A percentile compares a stretch with the other conserved stretches of the same genome.
Conservation (phyloP, 164 flowering plant genomes). For the Sedum album region DNA sequence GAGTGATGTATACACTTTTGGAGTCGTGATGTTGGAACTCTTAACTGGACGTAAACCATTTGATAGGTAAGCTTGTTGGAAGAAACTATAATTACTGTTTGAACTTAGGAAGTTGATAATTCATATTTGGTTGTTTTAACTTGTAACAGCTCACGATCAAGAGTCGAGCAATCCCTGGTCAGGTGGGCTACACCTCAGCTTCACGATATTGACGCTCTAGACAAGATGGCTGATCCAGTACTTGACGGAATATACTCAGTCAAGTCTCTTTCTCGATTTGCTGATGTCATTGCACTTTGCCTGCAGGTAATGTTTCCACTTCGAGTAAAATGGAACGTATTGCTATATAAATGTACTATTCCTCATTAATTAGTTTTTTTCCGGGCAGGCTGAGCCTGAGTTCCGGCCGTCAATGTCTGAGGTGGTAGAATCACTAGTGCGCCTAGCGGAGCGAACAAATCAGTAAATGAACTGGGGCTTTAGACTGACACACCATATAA, state of each 20-base stretch:
- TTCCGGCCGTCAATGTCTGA: slow-evolving; percentile 98
- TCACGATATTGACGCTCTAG: slow-evolving; percentile 91
- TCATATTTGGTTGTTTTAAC: neutral
- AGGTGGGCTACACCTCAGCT: slow-evolving; percentile 99
- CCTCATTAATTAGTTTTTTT: neutral
- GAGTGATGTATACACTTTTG: slow-evolving; percentile 96
- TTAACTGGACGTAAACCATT: slow-evolving; percentile 88
- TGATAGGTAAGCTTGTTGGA: slow-evolving; percentile 56
- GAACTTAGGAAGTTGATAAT: neutral
- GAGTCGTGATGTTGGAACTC: slow-evolving; percentile 96
- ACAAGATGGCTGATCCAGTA: slow-evolving; percentile 91
- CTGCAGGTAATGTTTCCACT: slow-evolving; percentile 58
- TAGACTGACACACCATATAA: slow-evolving; percentile 19
- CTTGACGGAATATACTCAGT: slow-evolving; percentile 85
- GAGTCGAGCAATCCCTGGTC: slow-evolving; percentile 87
- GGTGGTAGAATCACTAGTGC: slow-evolving; percentile 81
- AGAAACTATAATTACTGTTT: neutral
- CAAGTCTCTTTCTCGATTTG: slow-evolving; percentile 94
- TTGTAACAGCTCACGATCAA: slow-evolving; percentile 59
- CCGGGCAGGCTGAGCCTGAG: slow-evolving; percentile 81
- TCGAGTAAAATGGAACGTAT: no score
- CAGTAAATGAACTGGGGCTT: slow-evolving; percentile 74
- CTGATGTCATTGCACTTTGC: slow-evolving; percentile 92
- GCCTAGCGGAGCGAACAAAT: slow-evolving; percentile 75
- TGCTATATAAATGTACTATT: neutral